phyloP scores from a whole-genome alignment of 140 eudicot genomes.

The Stevia rebaudiana region DNA sequence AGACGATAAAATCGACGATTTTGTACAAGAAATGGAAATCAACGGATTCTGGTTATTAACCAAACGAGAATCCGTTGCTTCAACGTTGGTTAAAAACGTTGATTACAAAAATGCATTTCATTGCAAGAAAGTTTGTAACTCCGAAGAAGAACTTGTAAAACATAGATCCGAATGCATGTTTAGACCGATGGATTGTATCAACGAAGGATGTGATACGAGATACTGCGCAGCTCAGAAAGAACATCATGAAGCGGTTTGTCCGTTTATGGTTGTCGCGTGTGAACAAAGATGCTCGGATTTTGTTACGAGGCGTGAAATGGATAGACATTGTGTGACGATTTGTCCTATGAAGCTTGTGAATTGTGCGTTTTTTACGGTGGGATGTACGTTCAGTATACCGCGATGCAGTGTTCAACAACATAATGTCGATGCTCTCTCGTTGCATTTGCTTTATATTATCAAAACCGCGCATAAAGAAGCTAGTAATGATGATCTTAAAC shows the following conservation, averaged over 20 bases:
- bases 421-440: slow-evolving; percentile 36
- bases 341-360: slow-evolving; percentile 87
- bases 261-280: slow-evolving; percentile 76
- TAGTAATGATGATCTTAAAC: slow-evolving; percentile 38
- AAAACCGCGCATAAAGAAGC: slow-evolving; percentile 54
- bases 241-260: slow-evolving; percentile 72
- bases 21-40: slow-evolving; percentile 85
- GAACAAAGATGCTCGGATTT: slow-evolving; percentile 74
- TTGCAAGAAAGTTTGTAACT: slow-evolving; percentile 47
- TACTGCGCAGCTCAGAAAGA: slow-evolving; percentile 69
- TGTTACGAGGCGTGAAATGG: slow-evolving; percentile 93
- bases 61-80: slow-evolving; percentile 60
- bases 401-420: slow-evolving; percentile 52
- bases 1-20: slow-evolving; percentile 81
- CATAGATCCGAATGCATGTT: slow-evolving; percentile 57
- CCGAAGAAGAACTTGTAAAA: slow-evolving; percentile 45
- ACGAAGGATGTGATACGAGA: slow-evolving; percentile 68
- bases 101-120: slow-evolving; percentile 69
- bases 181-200: slow-evolving; percentile 49
- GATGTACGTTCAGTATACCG: slow-evolving; percentile 63
- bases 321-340: slow-evolving; percentile 80
- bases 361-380: slow-evolving; percentile 71
- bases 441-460: slow-evolving; percentile 51
- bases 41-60: slow-evolving; percentile 77
- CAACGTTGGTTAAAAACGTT: slow-evolving; percentile 56